Conservation (phyloP, 768 basidiomycete genomes). For the Phaffia tasmanica region DNA sequence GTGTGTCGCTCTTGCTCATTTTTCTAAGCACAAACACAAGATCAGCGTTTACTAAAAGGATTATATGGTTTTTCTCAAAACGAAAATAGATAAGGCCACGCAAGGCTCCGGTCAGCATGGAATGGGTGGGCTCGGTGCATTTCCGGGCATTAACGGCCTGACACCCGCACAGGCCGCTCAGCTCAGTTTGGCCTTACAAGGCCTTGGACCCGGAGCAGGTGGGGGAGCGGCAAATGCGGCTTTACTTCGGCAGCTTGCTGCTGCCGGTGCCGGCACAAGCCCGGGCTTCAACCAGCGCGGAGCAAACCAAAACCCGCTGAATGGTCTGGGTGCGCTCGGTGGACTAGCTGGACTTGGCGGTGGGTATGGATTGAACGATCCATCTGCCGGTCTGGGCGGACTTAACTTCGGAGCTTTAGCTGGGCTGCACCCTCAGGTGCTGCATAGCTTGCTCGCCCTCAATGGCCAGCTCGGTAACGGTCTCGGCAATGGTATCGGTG, state of each 20-base stretch:
- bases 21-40: neutral
- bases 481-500: neutral
- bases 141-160: constrained; percentile 25
- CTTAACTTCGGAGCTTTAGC: constrained; percentile 8
- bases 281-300: no score
- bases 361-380: constrained; percentile 1
- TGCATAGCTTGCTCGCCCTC: constrained; percentile 19
- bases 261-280: neutral
- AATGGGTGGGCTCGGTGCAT: constrained; percentile 24
- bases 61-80: constrained; percentile 14
- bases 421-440: constrained; percentile 14
- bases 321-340: neutral
- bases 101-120: constrained; percentile 58
- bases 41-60: constrained; percentile 23
- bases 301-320: no score
- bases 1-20: constrained; percentile 42
- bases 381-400: neutral
- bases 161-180: constrained; percentile 25
- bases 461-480: neutral
- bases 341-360: constrained; percentile 8
- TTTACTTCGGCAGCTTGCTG: constrained; percentile 16
- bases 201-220: constrained; percentile 15
- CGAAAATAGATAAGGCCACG: constrained; percentile 63
- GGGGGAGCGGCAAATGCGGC: neutral
- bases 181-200: constrained; percentile 25